Conservation (phyloP, 2,329 filamentous ascomycete species). For the Phaeosphaeria sp. region DNA sequence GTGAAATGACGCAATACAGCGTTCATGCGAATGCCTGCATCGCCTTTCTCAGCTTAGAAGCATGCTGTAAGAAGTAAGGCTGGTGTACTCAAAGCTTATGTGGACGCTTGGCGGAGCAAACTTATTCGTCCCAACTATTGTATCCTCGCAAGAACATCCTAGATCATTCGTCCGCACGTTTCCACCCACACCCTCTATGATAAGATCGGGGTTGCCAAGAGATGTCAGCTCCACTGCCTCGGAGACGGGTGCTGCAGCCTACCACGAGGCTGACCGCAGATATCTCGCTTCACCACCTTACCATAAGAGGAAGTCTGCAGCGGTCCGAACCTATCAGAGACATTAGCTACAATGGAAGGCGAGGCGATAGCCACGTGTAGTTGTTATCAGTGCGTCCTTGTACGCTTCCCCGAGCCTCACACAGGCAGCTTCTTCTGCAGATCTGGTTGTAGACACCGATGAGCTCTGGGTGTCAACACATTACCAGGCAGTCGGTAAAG, state of each 20-base stretch:
- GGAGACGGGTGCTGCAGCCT: neutral
- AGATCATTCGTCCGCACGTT: neutral
- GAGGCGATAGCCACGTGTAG: neutral
- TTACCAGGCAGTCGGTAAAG: neutral
- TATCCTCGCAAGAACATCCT: neutral
- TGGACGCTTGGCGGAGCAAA: neutral
- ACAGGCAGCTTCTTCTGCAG: neutral
- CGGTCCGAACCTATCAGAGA: neutral
- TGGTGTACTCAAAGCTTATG: constrained; percentile 1
- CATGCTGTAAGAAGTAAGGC: constrained; percentile 1
- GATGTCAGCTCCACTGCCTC: neutral
- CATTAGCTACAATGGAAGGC: neutral
- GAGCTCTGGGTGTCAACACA: neutral
- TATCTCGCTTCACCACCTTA: neutral
- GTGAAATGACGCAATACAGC: neutral
- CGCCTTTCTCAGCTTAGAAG: neutral
- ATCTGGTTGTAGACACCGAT: neutral
- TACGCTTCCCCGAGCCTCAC: neutral
- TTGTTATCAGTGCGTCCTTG: neutral
- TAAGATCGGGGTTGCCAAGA: neutral
- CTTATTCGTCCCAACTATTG: neutral
- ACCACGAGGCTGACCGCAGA: neutral
- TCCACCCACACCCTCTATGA: neutral
- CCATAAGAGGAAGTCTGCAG: neutral
- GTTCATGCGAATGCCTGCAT: neutral